Evolutionary conservation across 148 eudicot genomes (phyloP), one percentile per base, ranked within the genome.

Genomic region (Suaeda aralocaspica): DNA sequence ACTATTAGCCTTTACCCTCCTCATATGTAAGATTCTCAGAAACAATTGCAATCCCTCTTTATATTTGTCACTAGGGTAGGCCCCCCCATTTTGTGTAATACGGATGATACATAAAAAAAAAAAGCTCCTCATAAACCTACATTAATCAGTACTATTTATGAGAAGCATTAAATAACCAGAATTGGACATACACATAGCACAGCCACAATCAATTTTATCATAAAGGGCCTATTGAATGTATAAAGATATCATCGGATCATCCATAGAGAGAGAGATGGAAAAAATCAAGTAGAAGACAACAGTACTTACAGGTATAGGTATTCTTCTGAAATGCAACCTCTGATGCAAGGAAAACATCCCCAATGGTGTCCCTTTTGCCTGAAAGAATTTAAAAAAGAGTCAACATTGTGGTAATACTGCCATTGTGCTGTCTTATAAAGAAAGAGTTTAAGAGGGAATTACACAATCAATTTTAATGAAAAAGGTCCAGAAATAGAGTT

Each of bases 261-360:
- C 34, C 28, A 39, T 31, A 24, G 22, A 22, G 6, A 42, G 44
- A 26, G 50, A 46, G 59, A 51, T 41, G 39, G 30, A 33, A 30
- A 39, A 56, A 53, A 22, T 4, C 6, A 9, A 9, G 46, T 8
- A 14, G 26, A 61, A 36, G 21, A 71, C 64, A 19, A 24, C 21
- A 30, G 45, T 48, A 74, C 96, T 87, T 84, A 94, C 98, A 70
- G 97, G 98, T 66, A 94, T 87, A n/a, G 98, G 97, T 73, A 89
- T 94, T 83, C 98, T 87, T 68, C 98, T 94, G 98, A 80, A 94
- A 94, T 46, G 97, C 92, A 70, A 94, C 79, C 19, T 91, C 89
- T 49, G 97, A 84, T 67, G 85, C 97, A 77, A 91, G 84, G 70
- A 71, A 91, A 46, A 94, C 87, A 83, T 94, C 97, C 33, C 92